Base-by-base conservation (phyloP, 768 basidiomycete genomes). In the Hemileccinum rubropunctum region DNA sequence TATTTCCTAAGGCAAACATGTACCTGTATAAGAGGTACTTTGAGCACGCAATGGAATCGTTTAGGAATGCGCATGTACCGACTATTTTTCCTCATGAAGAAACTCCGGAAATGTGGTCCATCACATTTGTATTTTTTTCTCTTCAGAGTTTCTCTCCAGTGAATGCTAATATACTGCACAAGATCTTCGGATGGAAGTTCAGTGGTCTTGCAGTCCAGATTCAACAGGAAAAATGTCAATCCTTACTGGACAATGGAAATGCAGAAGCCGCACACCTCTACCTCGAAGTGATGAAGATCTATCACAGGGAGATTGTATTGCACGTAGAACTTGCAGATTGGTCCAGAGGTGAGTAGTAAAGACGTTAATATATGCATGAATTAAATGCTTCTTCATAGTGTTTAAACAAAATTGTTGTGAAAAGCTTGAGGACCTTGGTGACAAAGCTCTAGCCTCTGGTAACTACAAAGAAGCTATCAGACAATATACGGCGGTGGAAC, bases 101-200 rank as follows among this genome's bases (percentile, higher is more conserved):
- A 17, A 48, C 21, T 11, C 39, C 14, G 20, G 57, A 58, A n/a
- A 58, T 58, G 52, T 42, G 49, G 47, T 51, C 43, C 0, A 36
- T 58, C 2, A 30, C 49, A 42, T 58, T 58, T 34, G 57, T 58
- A 50, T 45, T 10, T 26, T 52, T 21, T 8, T 18, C 13, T 11
- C 2, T 18, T 4, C 9, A 4, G 13, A 30, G 6, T 3, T 28
- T 17, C 6, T 5, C 1, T 12, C 17, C 20, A 20, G 39, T 5
- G 4, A n/a, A 18, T 13, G 14, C 44, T 58, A 18, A 58, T 26
- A 13, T 28, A 5, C 0, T 10, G 10, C 23, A 4, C n/a, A 47
- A 59, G 58, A 44, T 59, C 11, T 59, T 59, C 28, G 58, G 58
- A 18, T 59, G 58, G 58, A 59, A 59, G 10, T 59, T 59, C n/a